Evolutionary conservation across 2,329 filamentous ascomycete genomes (phyloP), one percentile per base, ranked within the genome.

Genomic region (Pseudogymnoascus sp.): DNA sequence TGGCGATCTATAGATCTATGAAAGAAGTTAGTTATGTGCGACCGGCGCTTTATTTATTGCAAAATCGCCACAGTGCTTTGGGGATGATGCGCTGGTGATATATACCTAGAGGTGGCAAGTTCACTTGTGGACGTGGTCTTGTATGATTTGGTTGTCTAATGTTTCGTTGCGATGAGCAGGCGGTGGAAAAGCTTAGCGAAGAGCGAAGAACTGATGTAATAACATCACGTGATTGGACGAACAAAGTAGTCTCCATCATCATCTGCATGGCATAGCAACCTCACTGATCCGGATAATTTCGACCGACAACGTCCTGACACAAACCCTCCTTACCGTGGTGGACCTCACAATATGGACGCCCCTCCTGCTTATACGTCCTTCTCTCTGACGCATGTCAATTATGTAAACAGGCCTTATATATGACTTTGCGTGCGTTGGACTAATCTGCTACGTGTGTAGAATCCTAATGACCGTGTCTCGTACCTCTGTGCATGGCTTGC

Each of bases 351-450:
- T 63, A 74, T 74, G 71, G 66, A 68, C 69, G 77, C 81, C 66
- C 67, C 74, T 23, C 72, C 72, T 39, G 86, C 90, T 41, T 80
- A 97, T 63, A 91, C 92, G 60, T 97, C 93, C 23, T 83, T 99
- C 65, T 96, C 93, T 60, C 79, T 99, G 68, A 97, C 94, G 9
- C 93, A 97, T 78, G 92, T 97, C 69, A 91, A 94, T 79, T 97
- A 97, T 82, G 92, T 95, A 78, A 72, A 85, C 75, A n/a, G 23
- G n/a, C 33, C 58, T 58, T 23, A 55, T 59, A 64, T 12, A 61
- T 61, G 23, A 22, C 30, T 58, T 35, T 38, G n/a, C 33, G 41
- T 62, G 39, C 39, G 60, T 41, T 49, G 52, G 42, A 22, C 22
- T 52, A 23, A 25, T 28, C 23, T 39, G n/a, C 30, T 23, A 41